Evolutionary conservation across 805 yeast genomes (phyloP), one percentile per base, ranked within the genome.

Genomic region (Saccharomycopsis guyanensis): DNA sequence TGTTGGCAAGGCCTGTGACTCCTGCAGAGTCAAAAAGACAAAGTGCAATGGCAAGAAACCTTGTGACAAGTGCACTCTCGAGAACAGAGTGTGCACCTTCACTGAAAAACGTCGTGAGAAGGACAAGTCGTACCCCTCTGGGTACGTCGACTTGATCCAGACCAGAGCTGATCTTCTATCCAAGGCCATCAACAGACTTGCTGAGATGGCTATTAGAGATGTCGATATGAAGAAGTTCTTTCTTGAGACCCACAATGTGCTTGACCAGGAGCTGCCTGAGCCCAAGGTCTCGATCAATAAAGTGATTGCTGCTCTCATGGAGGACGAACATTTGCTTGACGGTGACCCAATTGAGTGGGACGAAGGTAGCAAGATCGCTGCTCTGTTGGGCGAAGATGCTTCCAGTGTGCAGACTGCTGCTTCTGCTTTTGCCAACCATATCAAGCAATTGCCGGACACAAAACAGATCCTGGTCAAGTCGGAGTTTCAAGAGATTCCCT

Each of bases 11-110:
- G 83, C 83, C 4, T 78, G 84, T 53, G 82, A 78, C 56, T 70
- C 74, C 43, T 78, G 84, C 57, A 64, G 84, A 37, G 66, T 77
- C 46, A 78, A 77, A 56, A 78, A 78, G 61, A 77, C 82, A 3
- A 78, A 77, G 52, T 78, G 84, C 58, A 78, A 76, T 48, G 84
- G 84, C 18, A 69, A 70, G 42, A 74, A 74, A 52, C 83, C 84
- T 0, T 78, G 84, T 54, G 69, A 71, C 32, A 68, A 75, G 45
- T 78, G 84, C 56, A 57, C 66, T 6, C 62, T 66, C 6, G 81
- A 76, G 53, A 78, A 78, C 59, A 76, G 75, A 56, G 68, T 77
- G 27, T 78, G 84, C 58, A 71, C 76, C 2, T 78, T 75, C 56
- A 72, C 78, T 2, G 80, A 78, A 51, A 68, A 77, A 56, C 72